Evolutionary conservation across 2,329 filamentous ascomycete genomes (phyloP).

Genomic region (Tolypocladium inflatum): DNA sequence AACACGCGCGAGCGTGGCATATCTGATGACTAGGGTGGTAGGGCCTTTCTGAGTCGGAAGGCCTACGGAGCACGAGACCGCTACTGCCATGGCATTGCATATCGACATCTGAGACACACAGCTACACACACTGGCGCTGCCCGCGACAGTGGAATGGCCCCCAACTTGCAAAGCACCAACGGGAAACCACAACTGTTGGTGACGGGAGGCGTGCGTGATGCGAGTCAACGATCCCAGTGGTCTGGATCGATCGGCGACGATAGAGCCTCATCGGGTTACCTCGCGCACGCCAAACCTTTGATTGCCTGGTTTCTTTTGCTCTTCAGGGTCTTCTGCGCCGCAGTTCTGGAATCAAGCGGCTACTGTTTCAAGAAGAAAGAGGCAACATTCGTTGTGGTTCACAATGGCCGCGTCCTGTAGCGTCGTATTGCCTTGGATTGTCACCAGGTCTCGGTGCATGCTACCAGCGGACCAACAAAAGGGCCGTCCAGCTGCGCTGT

Average conservation of each 20-base stretch:
- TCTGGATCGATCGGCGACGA: conserved; percentile 8
- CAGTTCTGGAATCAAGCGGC: background rate
- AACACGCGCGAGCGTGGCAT: background rate
- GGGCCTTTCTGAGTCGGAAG: background rate
- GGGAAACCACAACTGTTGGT: background rate
- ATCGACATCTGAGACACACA: background rate
- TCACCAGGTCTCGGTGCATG: background rate
- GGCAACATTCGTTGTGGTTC: background rate
- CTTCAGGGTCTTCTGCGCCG: background rate
- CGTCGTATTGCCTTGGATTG: background rate
- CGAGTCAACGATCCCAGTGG: conserved; percentile 5
- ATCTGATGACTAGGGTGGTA: background rate
- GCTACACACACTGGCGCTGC: background rate
- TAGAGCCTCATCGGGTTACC: conserved; percentile 1
- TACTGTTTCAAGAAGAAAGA: background rate
- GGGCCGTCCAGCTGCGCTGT: background rate
- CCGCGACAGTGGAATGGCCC: background rate
- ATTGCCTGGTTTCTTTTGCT: background rate
- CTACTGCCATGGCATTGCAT: background rate
- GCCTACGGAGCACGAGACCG: too few relatives aligned
- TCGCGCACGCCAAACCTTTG: background rate
- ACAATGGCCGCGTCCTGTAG: background rate
- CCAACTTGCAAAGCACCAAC: background rate
- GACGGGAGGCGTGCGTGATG: background rate
- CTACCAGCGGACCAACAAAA: background rate